These are phyloP conservation scores for Candida namnaoensis DNA, from an alignment of 805 yeast species.

Conservation along the genomic window DNA sequence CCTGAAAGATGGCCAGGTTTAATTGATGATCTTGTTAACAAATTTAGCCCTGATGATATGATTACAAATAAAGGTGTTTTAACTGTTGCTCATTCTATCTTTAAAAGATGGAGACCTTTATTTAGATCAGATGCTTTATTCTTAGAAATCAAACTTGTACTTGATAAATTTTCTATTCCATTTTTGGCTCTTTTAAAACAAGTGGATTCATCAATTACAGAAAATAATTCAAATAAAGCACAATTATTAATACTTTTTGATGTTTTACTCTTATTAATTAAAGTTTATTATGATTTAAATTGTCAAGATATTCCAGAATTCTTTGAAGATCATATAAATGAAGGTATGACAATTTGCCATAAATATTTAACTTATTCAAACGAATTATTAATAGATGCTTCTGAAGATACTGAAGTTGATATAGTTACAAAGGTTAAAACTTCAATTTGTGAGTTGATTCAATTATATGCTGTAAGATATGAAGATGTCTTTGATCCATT, in stretches of 20 bases:
- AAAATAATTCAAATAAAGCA: slow-evolving; percentile 34
- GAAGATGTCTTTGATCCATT: slow-evolving; percentile 84
- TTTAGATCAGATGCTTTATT: slow-evolving; percentile 87
- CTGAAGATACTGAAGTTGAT: slow-evolving; percentile 64
- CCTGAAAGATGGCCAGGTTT: slow-evolving; percentile 84
- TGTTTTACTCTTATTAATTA: slow-evolving; percentile 60
- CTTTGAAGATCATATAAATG: slow-evolving; percentile 80
- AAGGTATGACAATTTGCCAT: slow-evolving; percentile 75
- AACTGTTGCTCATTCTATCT: slow-evolving; percentile 90
- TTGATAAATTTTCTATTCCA: slow-evolving; percentile 75
- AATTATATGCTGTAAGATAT: slow-evolving; percentile 81
- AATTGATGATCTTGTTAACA: slow-evolving; percentile 62
- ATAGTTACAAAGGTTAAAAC: slow-evolving; percentile 66
- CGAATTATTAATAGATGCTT: slow-evolving; percentile 43
- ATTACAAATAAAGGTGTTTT: slow-evolving; percentile 76
- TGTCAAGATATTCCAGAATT: slow-evolving; percentile 98
- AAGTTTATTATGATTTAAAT: slow-evolving; percentile 86
- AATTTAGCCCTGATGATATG: slow-evolving; percentile 59
- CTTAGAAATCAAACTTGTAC: slow-evolving; percentile 77
- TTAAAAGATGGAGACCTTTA: slow-evolving; percentile 93
- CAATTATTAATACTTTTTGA: slow-evolving; percentile 53
- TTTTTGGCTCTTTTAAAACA: slow-evolving; percentile 60
- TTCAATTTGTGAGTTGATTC: slow-evolving; percentile 75
- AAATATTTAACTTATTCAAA: slow-evolving; percentile 64
- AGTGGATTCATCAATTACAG: slow-evolving; percentile 58